Evolutionary conservation across 345 rosid genomes (phyloP).

Genomic region (Hypericum androsaemum): DNA sequence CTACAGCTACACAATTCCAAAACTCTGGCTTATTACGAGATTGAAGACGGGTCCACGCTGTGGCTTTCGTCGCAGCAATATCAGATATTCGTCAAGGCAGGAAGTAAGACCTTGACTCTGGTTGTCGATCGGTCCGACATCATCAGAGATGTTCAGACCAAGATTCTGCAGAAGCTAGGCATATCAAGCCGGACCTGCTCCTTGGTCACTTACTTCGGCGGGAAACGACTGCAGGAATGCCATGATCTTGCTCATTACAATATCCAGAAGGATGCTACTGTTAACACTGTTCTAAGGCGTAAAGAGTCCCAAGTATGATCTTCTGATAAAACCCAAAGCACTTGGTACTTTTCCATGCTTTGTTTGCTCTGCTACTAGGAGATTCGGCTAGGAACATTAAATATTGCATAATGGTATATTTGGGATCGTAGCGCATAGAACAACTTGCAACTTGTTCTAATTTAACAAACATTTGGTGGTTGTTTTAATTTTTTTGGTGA

Average conservation of each 20-base stretch:
- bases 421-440: no score
- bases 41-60: constrained; percentile 21
- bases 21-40: constrained; percentile 24
- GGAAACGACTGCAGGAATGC: constrained; percentile 18
- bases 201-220: constrained; percentile 12
- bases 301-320: no score
- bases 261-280: constrained; percentile 24
- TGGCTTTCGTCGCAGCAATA: constrained; percentile 3
- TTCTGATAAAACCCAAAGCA: no score
- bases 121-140: constrained; percentile 14
- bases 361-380: no score
- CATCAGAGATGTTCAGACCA: constrained; percentile 12
- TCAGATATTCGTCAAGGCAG: constrained; percentile 27
- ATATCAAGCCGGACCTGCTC: constrained; percentile 6
- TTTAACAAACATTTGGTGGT: no score
- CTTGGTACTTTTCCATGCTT: no score
- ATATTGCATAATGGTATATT: no score
- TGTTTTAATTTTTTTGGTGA: no score
- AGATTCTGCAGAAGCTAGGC: constrained; percentile 12
- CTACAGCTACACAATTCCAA: constrained; percentile 21
- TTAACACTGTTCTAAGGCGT: constrained; percentile 13
- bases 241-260: constrained; percentile 17
- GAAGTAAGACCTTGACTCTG: constrained; percentile 27
- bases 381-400: no score
- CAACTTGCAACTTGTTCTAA: no score